These are phyloP conservation scores for Trametes cingulata DNA, from an alignment of 768 basidiomycete species.

Conservation along the genomic window DNA sequence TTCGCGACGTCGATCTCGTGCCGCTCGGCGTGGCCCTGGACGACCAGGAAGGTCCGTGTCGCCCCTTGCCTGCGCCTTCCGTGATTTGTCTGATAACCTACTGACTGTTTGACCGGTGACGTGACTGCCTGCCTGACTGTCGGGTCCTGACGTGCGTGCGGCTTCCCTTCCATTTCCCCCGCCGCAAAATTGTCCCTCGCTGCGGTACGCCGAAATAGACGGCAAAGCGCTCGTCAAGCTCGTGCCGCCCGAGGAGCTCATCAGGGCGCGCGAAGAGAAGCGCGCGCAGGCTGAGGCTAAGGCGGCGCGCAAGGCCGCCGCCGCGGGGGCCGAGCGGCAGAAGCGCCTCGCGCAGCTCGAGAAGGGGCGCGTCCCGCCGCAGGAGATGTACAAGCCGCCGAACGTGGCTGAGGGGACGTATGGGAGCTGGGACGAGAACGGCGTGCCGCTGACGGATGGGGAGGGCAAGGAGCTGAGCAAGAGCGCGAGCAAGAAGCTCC, in stretches of 20 bases:
- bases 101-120: not conserved
- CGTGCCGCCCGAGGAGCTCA: slow-evolving; percentile 77
- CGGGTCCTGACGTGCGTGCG: not conserved
- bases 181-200: not conserved
- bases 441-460: slow-evolving; percentile 82
- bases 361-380: slow-evolving; percentile 73
- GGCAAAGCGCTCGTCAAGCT: slow-evolving; percentile 95
- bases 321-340: slow-evolving; percentile 60
- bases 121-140: not conserved
- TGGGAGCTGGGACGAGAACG: slow-evolving; percentile 80
- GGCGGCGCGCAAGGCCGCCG: slow-evolving; percentile 74
- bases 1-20: slow-evolving; percentile 87
- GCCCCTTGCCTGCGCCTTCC: not conserved
- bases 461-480: slow-evolving; percentile 87
- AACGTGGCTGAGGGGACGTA: slow-evolving; percentile 73
- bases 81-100: not conserved
- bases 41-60: slow-evolving; percentile 82
- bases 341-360: slow-evolving; percentile 81
- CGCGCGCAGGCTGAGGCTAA: slow-evolving; percentile 73
- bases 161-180: not conserved
- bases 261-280: slow-evolving; percentile 88
- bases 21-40: slow-evolving; percentile 96
- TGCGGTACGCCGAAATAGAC: slow-evolving; percentile 47
- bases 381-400: slow-evolving; percentile 83
- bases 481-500: slow-evolving; percentile 70